A percentile compares a stretch with the other conserved stretches of the same genome.
phyloP scores from a whole-genome alignment of 768 basidiomycete genomes.

The Auriscalpium orientale region DNA sequence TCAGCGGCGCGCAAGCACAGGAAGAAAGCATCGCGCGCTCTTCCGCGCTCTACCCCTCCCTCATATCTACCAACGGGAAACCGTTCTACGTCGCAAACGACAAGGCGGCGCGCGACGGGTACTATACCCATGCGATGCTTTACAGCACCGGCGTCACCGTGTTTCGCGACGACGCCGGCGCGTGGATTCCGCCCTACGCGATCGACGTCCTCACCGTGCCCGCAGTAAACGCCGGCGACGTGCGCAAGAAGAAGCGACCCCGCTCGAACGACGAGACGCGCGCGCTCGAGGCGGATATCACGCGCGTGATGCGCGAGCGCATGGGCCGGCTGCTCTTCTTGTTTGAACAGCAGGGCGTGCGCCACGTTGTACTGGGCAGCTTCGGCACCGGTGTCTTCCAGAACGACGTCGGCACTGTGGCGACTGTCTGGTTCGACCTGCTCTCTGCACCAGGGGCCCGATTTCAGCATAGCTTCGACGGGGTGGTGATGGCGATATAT shows the following conservation, averaged over 20 bases:
- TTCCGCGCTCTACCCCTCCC: slow-evolving; percentile 60
- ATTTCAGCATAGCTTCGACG: slow-evolving; percentile 53
- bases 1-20: slow-evolving; percentile 65
- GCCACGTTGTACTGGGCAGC: slow-evolving; percentile 59
- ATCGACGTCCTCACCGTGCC: slow-evolving; percentile 65
- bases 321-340: slow-evolving; percentile 62
- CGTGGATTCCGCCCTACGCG: slow-evolving; percentile 46
- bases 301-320: slow-evolving; percentile 54
- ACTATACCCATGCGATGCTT: slow-evolving; percentile 75
- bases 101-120: slow-evolving; percentile 37
- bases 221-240: slow-evolving; percentile 64
- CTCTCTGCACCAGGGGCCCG: slow-evolving; percentile 40
- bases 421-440: slow-evolving; percentile 57
- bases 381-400: slow-evolving; percentile 76
- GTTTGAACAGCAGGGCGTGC: slow-evolving; percentile 54
- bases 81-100: slow-evolving; percentile 50
- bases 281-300: slow-evolving; percentile 31
- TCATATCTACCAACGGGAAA: slow-evolving; percentile 45
- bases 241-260: slow-evolving; percentile 19
- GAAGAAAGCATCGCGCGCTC: slow-evolving; percentile 77
- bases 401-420: slow-evolving; percentile 53
- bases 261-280: background rate
- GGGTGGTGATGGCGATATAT: slow-evolving; percentile 60
- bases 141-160: slow-evolving; percentile 58
- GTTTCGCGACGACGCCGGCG: slow-evolving; percentile 57